A percentile compares a stretch with the other conserved stretches of the same genome.
These are phyloP conservation scores for Daedaleopsis nitida DNA, from an alignment of 768 basidiomycete species.

Conservation along the genomic window DNA sequence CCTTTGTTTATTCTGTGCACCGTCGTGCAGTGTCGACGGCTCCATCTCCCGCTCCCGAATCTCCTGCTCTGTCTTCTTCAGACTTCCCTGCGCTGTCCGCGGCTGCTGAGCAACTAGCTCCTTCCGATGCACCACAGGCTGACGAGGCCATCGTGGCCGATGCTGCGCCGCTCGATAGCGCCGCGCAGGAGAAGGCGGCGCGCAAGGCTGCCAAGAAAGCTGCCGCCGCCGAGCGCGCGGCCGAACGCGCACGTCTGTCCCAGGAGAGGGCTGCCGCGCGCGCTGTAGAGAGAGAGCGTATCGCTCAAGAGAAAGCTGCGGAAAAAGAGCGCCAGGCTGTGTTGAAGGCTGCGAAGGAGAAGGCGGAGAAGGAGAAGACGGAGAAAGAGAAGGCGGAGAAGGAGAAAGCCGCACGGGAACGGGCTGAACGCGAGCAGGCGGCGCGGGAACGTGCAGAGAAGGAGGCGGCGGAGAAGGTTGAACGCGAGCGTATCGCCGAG, in stretches of 20 bases:
- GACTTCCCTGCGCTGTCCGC: conserved; percentile 77
- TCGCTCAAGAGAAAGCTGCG: conserved; percentile 53
- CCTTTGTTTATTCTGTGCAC: conserved; percentile 33
- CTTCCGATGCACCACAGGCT: conserved; percentile 26
- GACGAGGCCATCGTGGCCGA: conserved; percentile 32
- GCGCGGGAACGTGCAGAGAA: conserved; percentile 35
- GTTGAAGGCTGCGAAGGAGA: conserved; percentile 42
- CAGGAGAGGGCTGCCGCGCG: conserved; percentile 60
- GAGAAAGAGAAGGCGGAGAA: conserved; percentile 42
- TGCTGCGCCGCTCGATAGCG: conserved; percentile 24
- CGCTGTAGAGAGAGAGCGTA: conserved; percentile 55
- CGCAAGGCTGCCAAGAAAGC: conserved; percentile 68
- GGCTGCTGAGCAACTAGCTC: conserved; percentile 30
- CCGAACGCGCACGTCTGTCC: conserved; percentile 56
- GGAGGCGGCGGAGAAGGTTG: conserved; percentile 30
- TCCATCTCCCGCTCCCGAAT: conserved; percentile 36
- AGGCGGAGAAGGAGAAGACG: conserved; percentile 36
- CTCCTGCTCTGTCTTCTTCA: conserved; percentile 57
- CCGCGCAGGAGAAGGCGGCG: conserved; percentile 53
- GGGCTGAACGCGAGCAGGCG: conserved; percentile 40
- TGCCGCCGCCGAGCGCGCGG: conserved; percentile 60
- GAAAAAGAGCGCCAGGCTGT: conserved; percentile 52
- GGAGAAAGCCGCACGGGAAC: conserved; percentile 38
- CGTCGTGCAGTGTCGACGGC: conserved; percentile 26
- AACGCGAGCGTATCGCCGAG: conserved; percentile 32